Evolutionary conservation across 202 grass and related monocot species (phyloP).

Genomic region (Bolboschoenoplectus hybrid): DNA sequence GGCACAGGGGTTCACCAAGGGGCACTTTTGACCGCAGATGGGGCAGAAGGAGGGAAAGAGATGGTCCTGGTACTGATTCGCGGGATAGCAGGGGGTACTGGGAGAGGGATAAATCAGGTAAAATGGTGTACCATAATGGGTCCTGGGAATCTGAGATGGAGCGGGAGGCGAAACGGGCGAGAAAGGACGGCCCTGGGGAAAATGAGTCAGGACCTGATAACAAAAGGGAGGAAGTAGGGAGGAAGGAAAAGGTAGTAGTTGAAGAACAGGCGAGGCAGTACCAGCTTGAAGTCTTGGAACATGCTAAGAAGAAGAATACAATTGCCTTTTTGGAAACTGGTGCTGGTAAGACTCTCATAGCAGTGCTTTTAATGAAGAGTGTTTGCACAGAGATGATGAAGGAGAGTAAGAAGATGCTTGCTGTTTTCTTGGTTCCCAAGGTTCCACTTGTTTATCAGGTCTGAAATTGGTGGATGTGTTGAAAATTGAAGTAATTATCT

Average conservation of each 20-base stretch:
- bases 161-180: slow-evolving; percentile 66
- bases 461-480: slow-evolving; percentile 13
- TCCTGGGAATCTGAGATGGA: slow-evolving; percentile 71
- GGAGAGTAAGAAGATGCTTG: slow-evolving; percentile 84
- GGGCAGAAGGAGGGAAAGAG: slow-evolving; percentile 67
- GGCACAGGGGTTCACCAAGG: slow-evolving; percentile 46
- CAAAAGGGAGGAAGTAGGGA: slow-evolving; percentile 51
- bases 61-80: slow-evolving; percentile 47
- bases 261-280: slow-evolving; percentile 91
- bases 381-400: slow-evolving; percentile 67
- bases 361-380: slow-evolving; percentile 86
- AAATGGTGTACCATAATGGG: slow-evolving; percentile 81
- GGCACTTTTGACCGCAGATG: slow-evolving; percentile 61
- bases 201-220: slow-evolving; percentile 39
- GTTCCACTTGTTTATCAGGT: slow-evolving; percentile 99
- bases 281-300: slow-evolving; percentile 93
- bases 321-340: slow-evolving; percentile 94
- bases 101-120: slow-evolving; percentile 81
- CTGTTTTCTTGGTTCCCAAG: slow-evolving; percentile 92
- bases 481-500: slow-evolving; percentile 26
- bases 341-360: slow-evolving; percentile 87
- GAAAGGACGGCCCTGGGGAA: slow-evolving; percentile 22
- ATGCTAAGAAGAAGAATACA: slow-evolving; percentile 90
- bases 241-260: slow-evolving; percentile 52
- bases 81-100: slow-evolving; percentile 78